Evolutionary conservation across 192 early-diverging fungal species (phyloP), one percentile per base, ranked within the genome.

Genomic region (Coemansia sp.): DNA sequence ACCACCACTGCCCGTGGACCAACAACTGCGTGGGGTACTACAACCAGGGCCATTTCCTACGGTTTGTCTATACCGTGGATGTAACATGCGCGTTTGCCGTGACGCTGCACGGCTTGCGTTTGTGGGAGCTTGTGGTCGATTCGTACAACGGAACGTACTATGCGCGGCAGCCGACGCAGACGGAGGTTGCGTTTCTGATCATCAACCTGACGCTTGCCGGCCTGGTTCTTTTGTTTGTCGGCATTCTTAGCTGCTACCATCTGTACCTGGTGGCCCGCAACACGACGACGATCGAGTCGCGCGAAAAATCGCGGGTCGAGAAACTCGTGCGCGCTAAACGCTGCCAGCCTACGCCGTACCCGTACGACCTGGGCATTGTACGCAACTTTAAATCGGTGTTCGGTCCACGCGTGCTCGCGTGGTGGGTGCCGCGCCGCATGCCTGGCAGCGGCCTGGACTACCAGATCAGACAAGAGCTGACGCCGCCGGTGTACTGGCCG

Each of bases 1-100:
- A 93, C 63, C 92, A 93, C 66, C 92, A 93, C 68, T 93, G 92
- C 52, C 95, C 94, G 7, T 99, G 94, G 93, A 88, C 95, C 60
- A 86, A 88, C 61, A 91, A 90, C 67, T 91, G 90, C 69, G 89
- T 93, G 33, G 91, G 91, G 10, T 88, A 86, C 65, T 77, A 71
- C 65, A 93, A 93, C 75, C 90, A 93, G 72, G 78, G 84, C 32
- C 89, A 87, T 56, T 93, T 93, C 77, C 48, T 91, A 56, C 80
- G 90, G 61, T 93, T 93, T 49, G 58, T 85, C 11, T 80, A 75
- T 49, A 72, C 56, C 32, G 76, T 72, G 3, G 75, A 67, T 85
- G 89, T 77, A 89, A 94, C 75, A 81, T 98, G 58, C 90, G 91
- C 52, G 80, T 91, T 79, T 76, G 67, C 60, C 89, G 94, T 83